Base-by-base conservation (phyloP, 2,329 filamentous ascomycete genomes). In the Albophoma yamanashiensis region DNA sequence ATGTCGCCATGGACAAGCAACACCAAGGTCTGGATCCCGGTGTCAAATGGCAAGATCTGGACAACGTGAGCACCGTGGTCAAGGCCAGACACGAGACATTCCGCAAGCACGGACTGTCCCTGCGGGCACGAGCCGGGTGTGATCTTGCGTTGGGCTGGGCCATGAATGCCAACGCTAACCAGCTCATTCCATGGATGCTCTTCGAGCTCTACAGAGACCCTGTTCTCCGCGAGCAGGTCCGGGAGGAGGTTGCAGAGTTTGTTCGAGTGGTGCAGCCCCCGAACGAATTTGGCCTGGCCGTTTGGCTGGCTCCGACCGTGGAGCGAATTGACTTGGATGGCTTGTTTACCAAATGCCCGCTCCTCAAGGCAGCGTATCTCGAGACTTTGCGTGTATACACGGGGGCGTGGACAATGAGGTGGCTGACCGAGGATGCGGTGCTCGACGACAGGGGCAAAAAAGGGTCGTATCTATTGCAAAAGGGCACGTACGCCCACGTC, bases 371-470 rank as follows among this genome's bases (percentile, higher is more conserved):
- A 0, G 67, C 72, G 2, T 76, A 76, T 50, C 62, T 76, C 6
- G 76, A 79, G 62, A 76, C 75, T 0, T 55, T 77, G 55, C 67
- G 76, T 14, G 57, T 77, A 0, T 76, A 78, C 36, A 71, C 73
- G 20, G 68, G 69, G 17, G 64, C 67, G 3, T 73, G 72, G 70
- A 64, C 66, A 0, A 64, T 71, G 53, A 71, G 67, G 25, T 65
- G 63, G 47, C 58, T 75, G 43, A 65, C 66, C n/a, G 63, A 74
- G 58, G 73, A 76, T 38, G 64, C 70, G 1, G 62, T 68, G 3
- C 62, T 76, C 36, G 67, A 70, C 40, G 65, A 65, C 22, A 68
- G 63, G 31, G 64, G 62, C 34, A 57, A 64, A 5, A 43, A 61
- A 9, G 67, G 63, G 4, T 61, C 65, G 5, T 74, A 68, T 56